Base-by-base conservation (phyloP, 352 stramenopile species). In the Phytophthora sp. region DNA sequence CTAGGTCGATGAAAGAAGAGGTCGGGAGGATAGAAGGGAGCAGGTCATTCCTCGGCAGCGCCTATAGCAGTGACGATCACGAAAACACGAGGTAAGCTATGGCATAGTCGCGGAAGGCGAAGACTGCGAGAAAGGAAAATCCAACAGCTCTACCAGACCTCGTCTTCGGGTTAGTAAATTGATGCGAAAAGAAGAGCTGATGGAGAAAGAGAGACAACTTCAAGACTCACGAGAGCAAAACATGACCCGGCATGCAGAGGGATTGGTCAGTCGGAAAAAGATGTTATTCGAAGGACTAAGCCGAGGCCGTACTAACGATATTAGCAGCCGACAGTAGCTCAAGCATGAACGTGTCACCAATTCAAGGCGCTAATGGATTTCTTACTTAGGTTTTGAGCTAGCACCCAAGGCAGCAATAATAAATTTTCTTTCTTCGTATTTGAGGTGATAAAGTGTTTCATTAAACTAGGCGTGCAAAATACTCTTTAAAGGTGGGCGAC, bases 401-500 rank as follows among this genome's bases (percentile, higher is more conserved):
- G 5, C 29, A 9, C 9, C 29, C 29, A 33, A 33, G 29, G 9
- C 29, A 33, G 29, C 29, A 49, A 12, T n/a, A 49, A 49, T 49
- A n/a, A 31, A 49, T 49, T 31, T 31, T n/a, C 23, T n/a, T 49
- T 49, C n/a, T 33, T 31, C 7, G 6, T n/a, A 15, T n/a, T 49
- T 9, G 29, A 33, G 29, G 4, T 33, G n/a, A 49, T 30, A 4
- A 11, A 18, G 20, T 31, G n/a, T 49, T 4, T 31, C 16, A 21
- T 29, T 31, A 29, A 16, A 13, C 20, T 29, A 49, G 20, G 20
- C 20, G 21, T 4, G 18, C 31, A 49, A 39, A 58, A 49, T 39
- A 58, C 7, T 38, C 36, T 49, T 47, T 36, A 58, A 58, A 58
- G 16, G 5, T 58, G 4, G 35, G 51, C 21, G 51, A 23, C n/a